Base-by-base conservation (phyloP, 176 grass and related monocot species). In the Oryza glaberrima region DNA sequence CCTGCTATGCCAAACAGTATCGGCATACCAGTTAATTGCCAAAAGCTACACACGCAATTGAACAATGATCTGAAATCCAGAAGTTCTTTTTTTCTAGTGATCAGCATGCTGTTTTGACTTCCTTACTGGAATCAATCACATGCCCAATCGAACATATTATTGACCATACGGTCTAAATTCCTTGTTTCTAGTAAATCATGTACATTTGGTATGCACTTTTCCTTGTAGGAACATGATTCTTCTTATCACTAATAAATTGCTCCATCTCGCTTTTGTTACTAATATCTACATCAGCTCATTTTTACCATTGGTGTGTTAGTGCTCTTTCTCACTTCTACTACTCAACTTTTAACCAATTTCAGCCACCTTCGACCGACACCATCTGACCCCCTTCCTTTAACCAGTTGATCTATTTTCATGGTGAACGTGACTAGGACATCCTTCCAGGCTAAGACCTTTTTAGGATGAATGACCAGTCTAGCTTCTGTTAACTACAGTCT, bases 191-290 rank as follows among this genome's bases (percentile, higher is more conserved):
- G 28, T 51, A 65, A 51, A 65, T 65, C 32, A 26, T 76, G 26
- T 54, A 75, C 1, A 1, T 12, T 79, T 40, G 36, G 30, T 76
- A 79, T 75, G 61, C 36, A 25, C 14, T 84, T 78, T 83, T 79
- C 69, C 23, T 34, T 61, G 7, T 61, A 61, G 56, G 56, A 61
- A 22, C 17, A 61, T 61, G 8, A n/a, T 61, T 61, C 58, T 61
- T 61, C 8, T 60, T 1, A n/a, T 7, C 17, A 60, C 54, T 60
- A 58, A 58, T 58, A 58, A 17, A 58, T 58, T 58, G 4, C 17
- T 20, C 52, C 17, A 58, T 58, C 17, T 58, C 0, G 1, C 5
- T 54, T 58, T 58, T 58, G 15, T 58, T 58, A 20, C 52, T 20
- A 20, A 58, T 58, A 58, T 58, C 6, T 58, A 61, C 7, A 22